Evolutionary conservation across 306 rosid genomes (phyloP), one percentile per base, ranked within the genome.

Genomic region (Castanea mollissima): DNA sequence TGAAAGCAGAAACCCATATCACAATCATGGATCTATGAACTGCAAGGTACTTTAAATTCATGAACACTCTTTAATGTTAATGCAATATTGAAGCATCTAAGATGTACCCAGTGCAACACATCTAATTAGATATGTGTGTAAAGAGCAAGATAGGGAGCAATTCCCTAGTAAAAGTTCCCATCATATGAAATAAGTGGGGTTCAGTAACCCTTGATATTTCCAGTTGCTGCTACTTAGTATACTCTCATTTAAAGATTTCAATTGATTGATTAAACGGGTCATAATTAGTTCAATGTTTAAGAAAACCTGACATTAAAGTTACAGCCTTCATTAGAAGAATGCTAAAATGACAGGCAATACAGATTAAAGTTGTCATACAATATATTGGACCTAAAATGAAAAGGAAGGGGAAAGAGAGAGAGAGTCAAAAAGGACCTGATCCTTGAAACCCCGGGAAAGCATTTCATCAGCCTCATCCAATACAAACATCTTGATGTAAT

Each of bases 381-480:
- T 15, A 55, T 27, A 63, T 52, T 16, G 78, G 31, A 51, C 21
- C 31, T 31, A 23, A 6, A 2, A 19, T n/a, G 15, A n/a, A 23
- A 55, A 20, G 34, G 69, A 35, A 60, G 71, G 23, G 19, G 49
- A 69, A 20, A 52, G 9, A 16, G 44, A n/a, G 44, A n/a, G 23
- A 23, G 49, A n/a, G 11, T 59, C 29, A 34, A 21, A 79, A 64
- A 69, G 60, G 20, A 92, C 97, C 97, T 92, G 97, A 76, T 92
- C 94, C 76, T 90, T 92, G 76, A 92, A 92, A 77, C 94, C 97
- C 13, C 94, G 81, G 21, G 97, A 92, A 62, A 90, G 92, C 97
- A 92, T 92, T 80, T 90, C 94, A 81, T 92, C 97, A 76, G 97
- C 97, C 83, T 92, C 94, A 84, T 92, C 97, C 88, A 92, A 87